Evolutionary conservation across 208 protist species (phyloP), one percentile per base, ranked within the genome.

Genomic region (Leishmania martiniquensis): DNA sequence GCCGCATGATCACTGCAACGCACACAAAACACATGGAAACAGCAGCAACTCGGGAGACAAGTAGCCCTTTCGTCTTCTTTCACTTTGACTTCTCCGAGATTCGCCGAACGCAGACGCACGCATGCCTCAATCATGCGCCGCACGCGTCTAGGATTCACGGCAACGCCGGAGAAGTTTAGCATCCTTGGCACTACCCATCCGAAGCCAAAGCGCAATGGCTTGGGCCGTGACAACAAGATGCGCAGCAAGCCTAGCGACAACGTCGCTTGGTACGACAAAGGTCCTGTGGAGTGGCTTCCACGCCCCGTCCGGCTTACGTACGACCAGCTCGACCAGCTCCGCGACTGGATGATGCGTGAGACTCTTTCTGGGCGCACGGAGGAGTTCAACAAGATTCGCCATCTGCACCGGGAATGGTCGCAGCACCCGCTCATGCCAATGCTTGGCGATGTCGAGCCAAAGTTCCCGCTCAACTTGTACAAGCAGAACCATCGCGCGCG

Each of bases 301-400:
- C 88, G 94, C 0, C 94, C 94, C 7, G 92, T 96, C 71, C 89
- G 92, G 6, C 78, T 98, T 32, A 95, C 85, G 15, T 94, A 96
- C 80, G 85, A 88, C 44, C 90, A 95, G 73, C 72, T 97, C 12
- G 92, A 98, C 59, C 78, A 91, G 68, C 85, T 97, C 66, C 91
- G 91, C 10, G 89, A 95, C 68, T 98, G 91, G 91, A 95, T 97
- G 94, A 98, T 98, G 94, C 85, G 87, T 10, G 94, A 93, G 69
- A 96, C 92, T 2, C 88, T 98, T 0, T 82, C 93, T 51, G 90
- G 88, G 0, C 75, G 84, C 22, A 91, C 75, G 20, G 88, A 91
- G 32, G 90, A 90, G 73, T 92, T 98, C 77, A 86, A 94, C 69
- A 77, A 84, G 12, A 94, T 96, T 68, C 88, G 94, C 15, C 84